Percentiles rank a stretch among this genome's conserved stretches.
phyloP scores from a whole-genome alignment of 805 yeast species.

The Saccharomycodes ludwigii region DNA sequence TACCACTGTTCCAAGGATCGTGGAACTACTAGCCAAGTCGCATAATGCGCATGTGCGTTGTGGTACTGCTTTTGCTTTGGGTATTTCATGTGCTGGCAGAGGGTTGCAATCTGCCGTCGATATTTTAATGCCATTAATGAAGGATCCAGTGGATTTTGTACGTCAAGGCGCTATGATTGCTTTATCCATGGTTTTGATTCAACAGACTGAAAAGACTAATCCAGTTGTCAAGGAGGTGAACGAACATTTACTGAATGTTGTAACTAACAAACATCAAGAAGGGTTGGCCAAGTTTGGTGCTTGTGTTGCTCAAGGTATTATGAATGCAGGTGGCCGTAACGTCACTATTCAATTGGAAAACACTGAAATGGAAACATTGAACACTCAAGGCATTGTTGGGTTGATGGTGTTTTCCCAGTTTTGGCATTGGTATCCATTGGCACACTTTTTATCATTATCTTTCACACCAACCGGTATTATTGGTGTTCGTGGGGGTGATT shows the following conservation, averaged over 20 bases:
- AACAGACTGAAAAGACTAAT: constrained; percentile 70
- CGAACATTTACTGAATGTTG: constrained; percentile 61
- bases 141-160: constrained; percentile 92
- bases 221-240: constrained; percentile 73
- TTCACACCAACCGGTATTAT: constrained; percentile 86
- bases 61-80: constrained; percentile 95
- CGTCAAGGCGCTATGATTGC: constrained; percentile 97
- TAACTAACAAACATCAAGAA: constrained; percentile 84
- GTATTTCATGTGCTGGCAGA: constrained; percentile 94
- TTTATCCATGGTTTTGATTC: constrained; percentile 78
- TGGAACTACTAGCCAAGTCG: constrained; percentile 81
- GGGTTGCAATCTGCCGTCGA: constrained; percentile 81
- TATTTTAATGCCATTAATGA: constrained; percentile 81
- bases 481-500: constrained; percentile 67
- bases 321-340: constrained; percentile 97
- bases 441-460: constrained; percentile 85
- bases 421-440: constrained; percentile 98
- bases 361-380: constrained; percentile 77
- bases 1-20: constrained; percentile 89
- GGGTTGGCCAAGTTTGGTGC: constrained; percentile 97
- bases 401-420: constrained; percentile 80
- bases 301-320: constrained; percentile 89
- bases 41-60: constrained; percentile 97
- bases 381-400: constrained; percentile 86
- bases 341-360: constrained; percentile 90